Evolutionary conservation across 148 eudicot species (phyloP), one percentile per base, ranked within the genome.

Genomic region (Fagopyrum homotropicum): DNA sequence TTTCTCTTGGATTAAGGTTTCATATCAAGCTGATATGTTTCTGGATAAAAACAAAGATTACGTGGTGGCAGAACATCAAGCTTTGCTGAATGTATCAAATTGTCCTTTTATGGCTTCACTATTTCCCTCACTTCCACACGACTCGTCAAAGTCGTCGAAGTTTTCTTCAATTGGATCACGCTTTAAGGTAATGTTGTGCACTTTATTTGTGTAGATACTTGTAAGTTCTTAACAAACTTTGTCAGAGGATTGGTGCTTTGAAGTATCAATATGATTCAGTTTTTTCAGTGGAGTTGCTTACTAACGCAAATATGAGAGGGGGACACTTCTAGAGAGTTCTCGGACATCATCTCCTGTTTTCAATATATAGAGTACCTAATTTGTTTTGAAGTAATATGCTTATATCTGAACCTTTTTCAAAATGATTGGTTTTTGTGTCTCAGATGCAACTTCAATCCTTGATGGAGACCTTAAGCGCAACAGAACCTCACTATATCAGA

Each of bases 401-500:
- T 30, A 61, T 9, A 43, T 30, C 44, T 5, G 45, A 30, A 61
- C 45, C 1, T n/a, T 0, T 9, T 0, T 4, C 30, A 11, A 61
- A 61, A 9, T 61, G 4, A 29, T 30, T 29, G 26, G 45, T 61
- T 35, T 61, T 10, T 61, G 4, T 61, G 16, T 29, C 15, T 26
- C 69, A 95, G 99, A 89, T 89, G 84, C 99, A 95, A 88, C 85
- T 95, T 68, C 99, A 95, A 92, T 82, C 96, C 63, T 85, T 95
- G 75, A 95, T 95, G 99, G 99, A 95, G 86, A 92, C 97, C 57
- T 75, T 95, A 72, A 95, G 82, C 83, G 88, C 86, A 81, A 95
- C 96, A 77, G 99, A 95, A 83, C 99, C 99, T 82, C 99, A 92
- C 81, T 95, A 95, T 79, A 95, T 95, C 85, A 90, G 99, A 81